A percentile compares a stretch with the other conserved stretches of the same genome.
Conservation (phyloP, 306 rosid genomes). For the Urtica urens region DNA sequence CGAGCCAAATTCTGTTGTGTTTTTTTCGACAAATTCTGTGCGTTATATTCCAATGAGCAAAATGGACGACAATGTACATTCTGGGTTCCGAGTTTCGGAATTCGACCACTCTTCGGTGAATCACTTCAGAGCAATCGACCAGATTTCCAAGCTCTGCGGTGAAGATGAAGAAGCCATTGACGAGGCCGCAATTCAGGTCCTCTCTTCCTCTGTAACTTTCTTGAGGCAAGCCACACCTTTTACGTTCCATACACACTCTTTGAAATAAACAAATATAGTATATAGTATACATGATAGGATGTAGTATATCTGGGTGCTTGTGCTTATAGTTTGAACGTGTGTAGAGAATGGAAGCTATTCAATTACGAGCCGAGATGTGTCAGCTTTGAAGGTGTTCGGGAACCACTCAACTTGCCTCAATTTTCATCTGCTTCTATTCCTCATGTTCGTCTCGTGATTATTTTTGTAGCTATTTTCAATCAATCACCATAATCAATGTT, state of each 20-base stretch:
- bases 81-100: constrained; percentile 27
- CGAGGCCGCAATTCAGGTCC: constrained; percentile 33
- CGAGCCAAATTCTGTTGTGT: too few species aligned
- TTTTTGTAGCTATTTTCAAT: neutral
- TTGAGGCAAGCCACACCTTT: constrained; percentile 32
- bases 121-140: constrained; percentile 45
- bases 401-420: constrained; percentile 39
- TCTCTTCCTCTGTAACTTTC: constrained; percentile 50
- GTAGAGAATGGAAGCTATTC: constrained; percentile 74
- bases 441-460: constrained; percentile 26
- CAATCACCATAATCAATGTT: neutral
- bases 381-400: constrained; percentile 37
- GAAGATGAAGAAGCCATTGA: constrained; percentile 23
- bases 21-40: too few species aligned
- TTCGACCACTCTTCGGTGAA: constrained; percentile 56
- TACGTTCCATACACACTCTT: neutral
- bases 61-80: too few species aligned
- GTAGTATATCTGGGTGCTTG: neutral
- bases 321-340: neutral
- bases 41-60: too few species aligned
- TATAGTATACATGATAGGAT: too few species aligned
- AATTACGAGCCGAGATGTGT: constrained; percentile 46
- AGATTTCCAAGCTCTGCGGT: constrained; percentile 47
- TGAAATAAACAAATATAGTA: too few species aligned
- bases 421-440: constrained; percentile 74